Base-by-base conservation (phyloP, 345 rosid species). In the Noccaea bulbosa region DNA sequence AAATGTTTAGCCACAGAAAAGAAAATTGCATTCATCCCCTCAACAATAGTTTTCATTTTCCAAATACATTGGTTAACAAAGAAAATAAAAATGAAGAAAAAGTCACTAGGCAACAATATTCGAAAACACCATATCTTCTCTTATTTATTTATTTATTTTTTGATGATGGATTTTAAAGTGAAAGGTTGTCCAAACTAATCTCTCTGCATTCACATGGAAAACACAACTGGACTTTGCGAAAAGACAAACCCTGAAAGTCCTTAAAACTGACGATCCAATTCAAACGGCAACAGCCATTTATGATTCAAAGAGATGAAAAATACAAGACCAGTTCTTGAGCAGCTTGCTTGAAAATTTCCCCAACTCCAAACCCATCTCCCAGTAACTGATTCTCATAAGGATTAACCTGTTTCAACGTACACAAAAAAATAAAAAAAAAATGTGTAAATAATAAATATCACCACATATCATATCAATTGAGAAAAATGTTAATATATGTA, bases 341-440 rank as follows among this genome's bases (percentile, higher is more conserved):
- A 43, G 80, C 92, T 78, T 87, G 88, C 77, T 78, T 85, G 78
- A 64, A 87, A 34, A 70, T 62, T 57, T 84, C 89, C 47, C 79
- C 90, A 12, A 67, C 76, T 35, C 82, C 60, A 51, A 70, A n/a
- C 30, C 81, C 69, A 63, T 81, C 81, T 48, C 77, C 43, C 44
- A 66, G 34, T 61, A 72, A 38, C 67, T 85, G 88, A 49, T 16
- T 49, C 34, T 41, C 55, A 30, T 49, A 62, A 48, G 32, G 46
- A 11, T 48, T 76, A 3, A 58, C 67, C 75, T 75, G 46, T 76
- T 49, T 5, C 53, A 48, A 70, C 9, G 37, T 46, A 39, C 12
- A 40, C 12, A 40, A 40, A 4, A 54, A 54, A n/a, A n/a, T n/a
- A n/a, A 37, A 5, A 14, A 45, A 54, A 54, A 34, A 34, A 55